A percentile compares a stretch with the other conserved stretches of the same genome.
Evolutionary conservation across 169 alveolate species (phyloP).

Genomic region (Cyclospora cayetanensis): DNA sequence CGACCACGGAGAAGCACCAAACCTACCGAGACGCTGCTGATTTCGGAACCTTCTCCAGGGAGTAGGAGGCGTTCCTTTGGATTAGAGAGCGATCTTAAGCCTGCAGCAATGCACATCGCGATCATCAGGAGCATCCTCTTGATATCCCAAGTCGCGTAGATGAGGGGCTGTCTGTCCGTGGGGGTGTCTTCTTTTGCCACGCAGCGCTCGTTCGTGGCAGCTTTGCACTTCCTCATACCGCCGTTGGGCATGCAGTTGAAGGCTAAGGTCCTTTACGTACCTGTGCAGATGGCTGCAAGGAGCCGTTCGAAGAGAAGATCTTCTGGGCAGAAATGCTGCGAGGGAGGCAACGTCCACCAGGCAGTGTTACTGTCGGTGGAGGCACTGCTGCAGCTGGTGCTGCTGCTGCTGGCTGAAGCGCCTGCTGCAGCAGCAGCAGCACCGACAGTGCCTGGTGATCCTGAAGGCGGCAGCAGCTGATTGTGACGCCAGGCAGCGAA

Average conservation of each 20-base stretch:
- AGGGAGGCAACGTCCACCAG: slow-evolving; percentile 17
- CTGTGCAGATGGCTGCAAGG: neutral
- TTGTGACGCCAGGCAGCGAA: slow-evolving; percentile 20
- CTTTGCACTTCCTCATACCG: too few species aligned
- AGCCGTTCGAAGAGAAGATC: slow-evolving; percentile 12
- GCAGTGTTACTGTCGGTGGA: too few species aligned
- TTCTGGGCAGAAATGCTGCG: slow-evolving; percentile 43
- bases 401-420: neutral
- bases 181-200: too few species aligned
- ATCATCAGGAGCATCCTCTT: too few species aligned
- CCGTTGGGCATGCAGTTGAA: too few species aligned
- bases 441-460: neutral
- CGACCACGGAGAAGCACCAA: too few species aligned
- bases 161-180: too few species aligned
- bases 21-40: slow-evolving; percentile 26
- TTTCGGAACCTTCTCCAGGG: slow-evolving; percentile 14
- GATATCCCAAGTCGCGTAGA: too few species aligned
- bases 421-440: neutral
- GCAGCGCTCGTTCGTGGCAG: too few species aligned
- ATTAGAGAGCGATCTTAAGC: neutral
- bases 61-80: slow-evolving; percentile 45
- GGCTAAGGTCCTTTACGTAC: neutral
- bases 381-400: slow-evolving; percentile 6
- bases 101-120: neutral
- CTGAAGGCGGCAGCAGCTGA: too few species aligned